Evolutionary conservation across 208 protist species (phyloP), one percentile per base, ranked within the genome.

Genomic region (Leishmania arabica): DNA sequence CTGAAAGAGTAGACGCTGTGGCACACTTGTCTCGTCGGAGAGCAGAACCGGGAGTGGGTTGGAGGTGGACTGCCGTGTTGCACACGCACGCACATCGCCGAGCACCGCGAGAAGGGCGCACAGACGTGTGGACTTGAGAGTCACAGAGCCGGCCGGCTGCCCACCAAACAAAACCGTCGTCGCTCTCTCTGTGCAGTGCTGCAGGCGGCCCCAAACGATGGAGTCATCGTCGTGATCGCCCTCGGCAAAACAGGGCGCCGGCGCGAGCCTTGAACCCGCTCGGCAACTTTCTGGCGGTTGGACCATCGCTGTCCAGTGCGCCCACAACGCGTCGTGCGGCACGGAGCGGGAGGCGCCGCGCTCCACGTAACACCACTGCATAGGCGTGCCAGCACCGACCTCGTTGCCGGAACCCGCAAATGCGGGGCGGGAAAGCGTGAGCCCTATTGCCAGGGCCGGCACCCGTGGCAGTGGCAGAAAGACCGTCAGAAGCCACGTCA

Each of bases 31-130:
- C 42, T 72, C 68, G 24, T 49, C 40, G 7, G 40, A 72, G 68
- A 72, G 68, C 21, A 49, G 40, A 4, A 17, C 40, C 27, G 40
- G 68, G 24, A 51, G 24, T 27, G 68, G 68, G 68, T 31, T 31
- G 40, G 68, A 11, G 68, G 27, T 49, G 68, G 21, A 31, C 0
- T 27, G 68, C 13, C 17, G 42, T 49, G 68, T 51, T 21, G 40
- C 68, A 27, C 42, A 49, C 31, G 68, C 68, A 6, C 42, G 68
- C 68, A 31, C 68, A 27, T 72, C 68, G 40, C 6, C 27, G 40
- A 72, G 68, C 40, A 72, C 40, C 40, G 68, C 68, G 68, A 72
- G 34, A 72, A 72, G 68, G 68, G 68, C 68, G 24, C 68, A 51
- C 21, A 72, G 21, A 42, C 21, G 68, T 31, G 7, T 19, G 21